Base-by-base conservation (phyloP, 169 alveolate species). In the Eimeria zaria region DNA sequence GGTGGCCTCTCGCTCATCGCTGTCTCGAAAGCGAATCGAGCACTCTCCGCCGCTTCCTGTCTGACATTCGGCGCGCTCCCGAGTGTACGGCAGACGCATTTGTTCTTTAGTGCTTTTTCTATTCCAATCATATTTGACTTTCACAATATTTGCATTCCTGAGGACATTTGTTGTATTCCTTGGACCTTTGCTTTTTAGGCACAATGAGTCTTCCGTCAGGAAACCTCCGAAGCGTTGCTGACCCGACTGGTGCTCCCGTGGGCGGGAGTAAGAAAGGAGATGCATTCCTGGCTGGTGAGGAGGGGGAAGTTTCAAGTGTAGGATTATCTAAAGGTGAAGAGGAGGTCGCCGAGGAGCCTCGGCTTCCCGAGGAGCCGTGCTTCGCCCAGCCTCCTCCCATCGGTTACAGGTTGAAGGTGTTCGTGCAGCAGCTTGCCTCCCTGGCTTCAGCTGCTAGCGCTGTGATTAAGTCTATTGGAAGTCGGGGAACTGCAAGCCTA, bases 291-390 rank as follows among this genome's bases (percentile, higher is more conserved):
- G 27, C 62, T 0, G 62, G 33, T 27, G 85, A 44, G 62, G 24
- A 44, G 62, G 85, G 41, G 39, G 18, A 22, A 36, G 39, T 8
- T 7, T 24, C 62, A 41, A 24, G 9, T 24, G 36, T 24, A 1
- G 62, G 16, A 39, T 20, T 44, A 2, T 4, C 62, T 18, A n/a
- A n/a, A n/a, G 62, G 39, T 11, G 89, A 51, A 27, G 73, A 46
- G 22, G 89, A 81, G 39, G 64, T n/a, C 27, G 80, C 41, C 7
- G 58, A 33, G 92, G 36, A 36, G 30, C 80, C 92, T 18, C 74
- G 14, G 78, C 92, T 84, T 36, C 92, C 92, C 36, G n/a, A 60
- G 12, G 92, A 84, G 80, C 92, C 92, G 58, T 84, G 92, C 78
- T 60, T 55, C 36, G 80, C 39, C 36, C 30, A 39, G 74, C 92